Base-by-base conservation (phyloP, 2,329 filamentous ascomycete species). In the Sporothrix pseudoabietina region DNA sequence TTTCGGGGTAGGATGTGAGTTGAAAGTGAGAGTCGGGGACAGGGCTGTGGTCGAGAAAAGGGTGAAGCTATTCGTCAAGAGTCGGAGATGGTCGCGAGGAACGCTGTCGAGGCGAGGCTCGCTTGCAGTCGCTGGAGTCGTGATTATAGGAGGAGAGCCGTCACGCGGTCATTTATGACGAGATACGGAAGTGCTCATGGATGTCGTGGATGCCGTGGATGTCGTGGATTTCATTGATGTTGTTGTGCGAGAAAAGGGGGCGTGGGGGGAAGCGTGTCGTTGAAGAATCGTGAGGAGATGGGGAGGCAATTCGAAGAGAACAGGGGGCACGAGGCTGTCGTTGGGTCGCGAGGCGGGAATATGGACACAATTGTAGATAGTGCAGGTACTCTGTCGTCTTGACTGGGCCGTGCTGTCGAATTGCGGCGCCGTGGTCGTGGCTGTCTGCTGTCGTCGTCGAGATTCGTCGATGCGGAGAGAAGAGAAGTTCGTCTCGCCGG, bases 241-340 rank as follows among this genome's bases (percentile, higher is more conserved):
- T 10, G 41, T 19, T 41, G 63, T 14, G 16, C 19, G 19, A 39
- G 41, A 14, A 55, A 49, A 69, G 9, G 47, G 65, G 66, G 41
- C 63, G 26, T 66, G 63, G 44, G 65, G 26, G 44, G 8, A 19
- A 6, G 16, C 14, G 14, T 54, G 65, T 69, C 26, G 65, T 69
- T 69, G 65, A 52, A 52, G 30, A 69, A 35, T 41, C 47, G 47
- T 35, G 47, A 54, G 47, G 65, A 54, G 65, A 10, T 30, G 19
- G 54, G 52, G 47, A 44, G 30, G 30, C 10, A 4, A 52, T 22
- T 26, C 41, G 41, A 5, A 8, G 14, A n/a, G 32, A 65, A 19
- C 5, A 26, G 16, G 39, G 30, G 16, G 57, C 57, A 65, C 39
- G 39, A 47, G 39, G 61, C 61, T 66, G 39, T 30, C 22, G 26